phyloP scores from a whole-genome alignment of 352 stramenopile species.

The Phytophthora palmivora region DNA sequence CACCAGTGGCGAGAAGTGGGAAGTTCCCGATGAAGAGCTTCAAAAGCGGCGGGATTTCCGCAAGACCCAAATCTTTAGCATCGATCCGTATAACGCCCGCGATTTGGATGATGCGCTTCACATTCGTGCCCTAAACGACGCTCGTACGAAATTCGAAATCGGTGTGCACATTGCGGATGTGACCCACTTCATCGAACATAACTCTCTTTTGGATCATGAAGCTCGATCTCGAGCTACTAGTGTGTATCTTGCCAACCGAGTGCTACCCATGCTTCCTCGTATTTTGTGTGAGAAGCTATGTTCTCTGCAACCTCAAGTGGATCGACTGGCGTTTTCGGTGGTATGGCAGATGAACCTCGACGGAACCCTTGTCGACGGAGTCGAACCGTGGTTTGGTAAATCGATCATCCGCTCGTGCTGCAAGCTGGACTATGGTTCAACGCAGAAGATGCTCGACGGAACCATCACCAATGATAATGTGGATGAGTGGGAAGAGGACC shows the following conservation, averaged over 20 bases:
- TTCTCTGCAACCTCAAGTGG: conserved; percentile 96
- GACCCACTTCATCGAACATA: conserved; percentile 93
- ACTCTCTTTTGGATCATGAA: conserved; percentile 94
- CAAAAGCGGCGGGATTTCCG: conserved; percentile 92
- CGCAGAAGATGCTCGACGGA: conserved; percentile 96
- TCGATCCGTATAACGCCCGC: conserved; percentile 96
- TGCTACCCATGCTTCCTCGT: conserved; percentile 97
- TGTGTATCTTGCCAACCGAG: conserved; percentile 96
- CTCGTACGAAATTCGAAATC: conserved; percentile 82
- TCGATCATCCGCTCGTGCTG: conserved; percentile 98
- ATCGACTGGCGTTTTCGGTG: conserved; percentile 95
- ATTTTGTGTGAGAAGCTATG: conserved; percentile 97
- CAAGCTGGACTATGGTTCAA: conserved; percentile 96
- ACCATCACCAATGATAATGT: conserved; percentile 75
- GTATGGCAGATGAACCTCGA: conserved; percentile 98
- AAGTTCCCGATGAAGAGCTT: conserved; percentile 83
- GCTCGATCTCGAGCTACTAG: conserved; percentile 94
- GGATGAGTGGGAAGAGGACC: conserved; percentile 71
- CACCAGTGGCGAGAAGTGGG: conserved; percentile 71
- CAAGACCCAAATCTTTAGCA: conserved; percentile 94
- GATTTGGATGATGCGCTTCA: conserved; percentile 98
- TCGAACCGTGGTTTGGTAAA: conserved; percentile 96
- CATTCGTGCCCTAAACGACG: conserved; percentile 76
- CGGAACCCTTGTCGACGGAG: conserved; percentile 89
- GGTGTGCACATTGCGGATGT: conserved; percentile 99